Conservation (phyloP, 768 basidiomycete genomes). For the Lentinula raphanica region DNA sequence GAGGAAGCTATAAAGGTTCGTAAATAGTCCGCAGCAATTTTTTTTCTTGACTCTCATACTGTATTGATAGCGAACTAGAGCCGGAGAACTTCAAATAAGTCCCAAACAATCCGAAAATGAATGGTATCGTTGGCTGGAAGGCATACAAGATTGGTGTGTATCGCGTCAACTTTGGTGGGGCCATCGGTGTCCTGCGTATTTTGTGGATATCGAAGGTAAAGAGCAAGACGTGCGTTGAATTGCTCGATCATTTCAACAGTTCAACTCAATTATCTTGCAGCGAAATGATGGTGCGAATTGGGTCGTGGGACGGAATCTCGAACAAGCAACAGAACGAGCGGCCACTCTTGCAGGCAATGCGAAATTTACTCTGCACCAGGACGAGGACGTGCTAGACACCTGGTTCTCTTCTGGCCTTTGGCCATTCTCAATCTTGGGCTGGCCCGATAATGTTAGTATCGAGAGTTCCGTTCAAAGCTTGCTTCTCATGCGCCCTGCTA, state of each 20-base stretch:
- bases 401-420: constrained; percentile 98
- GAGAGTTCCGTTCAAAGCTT: background rate
- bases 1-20: constrained; percentile 81
- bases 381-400: constrained; percentile 96
- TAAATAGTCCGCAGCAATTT: background rate
- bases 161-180: constrained; percentile 99
- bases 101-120: constrained; percentile 88
- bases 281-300: constrained; percentile 70
- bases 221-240: constrained; percentile 51
- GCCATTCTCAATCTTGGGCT: constrained; percentile 97
- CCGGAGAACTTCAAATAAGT: constrained; percentile 78
- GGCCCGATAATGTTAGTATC: constrained; percentile 78
- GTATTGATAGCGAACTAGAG: constrained; percentile 67
- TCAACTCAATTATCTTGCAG: constrained; percentile 28
- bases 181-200: constrained; percentile 92
- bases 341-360: constrained; percentile 60
- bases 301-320: constrained; percentile 81
- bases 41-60: constrained; percentile 1
- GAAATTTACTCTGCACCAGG: constrained; percentile 78
- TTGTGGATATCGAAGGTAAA: constrained; percentile 77
- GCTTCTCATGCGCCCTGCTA: constrained; percentile 21
- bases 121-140: constrained; percentile 94
- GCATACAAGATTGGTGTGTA: constrained; percentile 98
- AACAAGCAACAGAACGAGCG: constrained; percentile 76
- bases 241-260: background rate